Conservation (phyloP, 768 basidiomycete genomes). For the Mycena vulgaris region DNA sequence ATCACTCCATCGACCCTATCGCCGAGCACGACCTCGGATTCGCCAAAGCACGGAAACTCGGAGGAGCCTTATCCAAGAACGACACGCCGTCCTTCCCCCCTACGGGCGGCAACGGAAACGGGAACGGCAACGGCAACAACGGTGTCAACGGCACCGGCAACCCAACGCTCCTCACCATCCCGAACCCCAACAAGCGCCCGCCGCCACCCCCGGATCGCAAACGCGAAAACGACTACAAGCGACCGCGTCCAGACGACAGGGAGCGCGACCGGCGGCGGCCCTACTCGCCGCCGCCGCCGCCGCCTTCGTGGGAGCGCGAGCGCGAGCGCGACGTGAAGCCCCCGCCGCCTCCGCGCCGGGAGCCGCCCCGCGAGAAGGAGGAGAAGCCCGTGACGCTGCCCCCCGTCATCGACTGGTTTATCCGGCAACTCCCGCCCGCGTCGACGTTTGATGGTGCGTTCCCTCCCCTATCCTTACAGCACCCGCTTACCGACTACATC, state of each 20-base stretch:
- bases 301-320: constrained; percentile 62
- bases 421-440: constrained; percentile 83
- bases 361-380: constrained; percentile 58
- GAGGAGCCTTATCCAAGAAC: background rate
- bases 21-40: constrained; percentile 92
- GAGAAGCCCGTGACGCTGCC: constrained; percentile 61
- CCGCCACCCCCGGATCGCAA: constrained; percentile 55
- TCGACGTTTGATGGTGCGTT: constrained; percentile 86
- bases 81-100: background rate
- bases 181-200: constrained; percentile 46
- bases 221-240: constrained; percentile 57
- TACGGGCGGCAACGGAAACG: background rate
- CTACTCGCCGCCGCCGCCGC: constrained; percentile 60
- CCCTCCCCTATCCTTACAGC: constrained; percentile 15
- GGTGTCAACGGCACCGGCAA: background rate
- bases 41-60: constrained; percentile 63
- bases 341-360: constrained; percentile 36
- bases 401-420: constrained; percentile 84
- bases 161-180: constrained; percentile 5
- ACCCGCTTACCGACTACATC: background rate
- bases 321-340: constrained; percentile 45
- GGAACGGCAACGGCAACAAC: background rate
- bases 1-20: constrained; percentile 89
- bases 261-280: constrained; percentile 59
- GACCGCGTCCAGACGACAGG: constrained; percentile 47